Evolutionary conservation across 495 filamentous ascomycete genomes (phyloP).

Genomic region (Aspergillus egyptiacus): DNA sequence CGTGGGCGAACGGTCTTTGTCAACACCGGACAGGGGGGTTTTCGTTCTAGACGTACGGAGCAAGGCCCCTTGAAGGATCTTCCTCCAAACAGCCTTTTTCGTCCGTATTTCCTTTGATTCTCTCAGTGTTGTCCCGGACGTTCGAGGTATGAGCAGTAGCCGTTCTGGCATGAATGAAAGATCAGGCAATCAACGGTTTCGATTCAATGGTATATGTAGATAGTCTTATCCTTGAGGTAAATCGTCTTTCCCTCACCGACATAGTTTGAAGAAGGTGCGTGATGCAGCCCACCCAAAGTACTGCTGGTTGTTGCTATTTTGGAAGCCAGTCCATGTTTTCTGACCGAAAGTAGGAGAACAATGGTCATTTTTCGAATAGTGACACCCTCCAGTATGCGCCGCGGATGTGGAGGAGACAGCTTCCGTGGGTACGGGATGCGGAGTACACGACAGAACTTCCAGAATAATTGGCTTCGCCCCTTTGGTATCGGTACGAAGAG

Average conservation of each 20-base stretch:
- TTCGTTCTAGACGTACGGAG: constrained; percentile 16
- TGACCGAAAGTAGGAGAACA: constrained; percentile 9
- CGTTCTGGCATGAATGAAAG: constrained; percentile 26
- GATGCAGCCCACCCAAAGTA: constrained; percentile 15
- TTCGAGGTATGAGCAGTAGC: constrained; percentile 26
- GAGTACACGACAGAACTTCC: constrained; percentile 22
- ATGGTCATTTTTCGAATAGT: constrained; percentile 10
- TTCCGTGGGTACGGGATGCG: constrained; percentile 4
- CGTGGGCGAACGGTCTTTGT: constrained; percentile 12
- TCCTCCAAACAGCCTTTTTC: constrained; percentile 12
- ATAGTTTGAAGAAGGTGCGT: constrained; percentile 7
- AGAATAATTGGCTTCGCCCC: constrained; percentile 19
- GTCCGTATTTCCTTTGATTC: neutral
- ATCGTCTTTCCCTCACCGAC: constrained; percentile 30
- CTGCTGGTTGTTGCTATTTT: constrained; percentile 5
- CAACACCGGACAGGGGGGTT: constrained; percentile 15
- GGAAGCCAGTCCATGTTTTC: constrained; percentile 2
- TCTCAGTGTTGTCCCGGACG: constrained; percentile 9
- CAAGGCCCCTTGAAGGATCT: constrained; percentile 25
- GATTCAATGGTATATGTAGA: constrained; percentile 17
- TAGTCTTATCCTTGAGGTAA: neutral
- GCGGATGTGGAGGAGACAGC: constrained; percentile 11
- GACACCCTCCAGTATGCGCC: constrained; percentile 8
- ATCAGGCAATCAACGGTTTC: constrained; percentile 33
- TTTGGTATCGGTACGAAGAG: constrained; percentile 16